These are phyloP conservation scores for Globisporangium heterothallicum DNA, from an alignment of 352 stramenopile genomes.

Conservation along the genomic window DNA sequence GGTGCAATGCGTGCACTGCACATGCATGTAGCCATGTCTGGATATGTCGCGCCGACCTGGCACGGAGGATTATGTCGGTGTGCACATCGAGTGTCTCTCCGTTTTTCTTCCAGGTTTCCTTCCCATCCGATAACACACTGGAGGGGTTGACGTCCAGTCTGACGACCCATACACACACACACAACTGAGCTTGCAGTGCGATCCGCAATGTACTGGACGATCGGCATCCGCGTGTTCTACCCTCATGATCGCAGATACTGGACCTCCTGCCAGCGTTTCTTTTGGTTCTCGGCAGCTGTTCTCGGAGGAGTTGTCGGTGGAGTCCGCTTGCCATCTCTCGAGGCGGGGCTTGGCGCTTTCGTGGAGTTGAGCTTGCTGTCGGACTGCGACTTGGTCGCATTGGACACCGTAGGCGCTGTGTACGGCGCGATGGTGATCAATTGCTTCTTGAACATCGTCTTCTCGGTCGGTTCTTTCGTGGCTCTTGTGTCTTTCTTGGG, in stretches of 20 bases:
- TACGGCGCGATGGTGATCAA: slow-evolving; percentile 8
- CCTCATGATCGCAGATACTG: not conserved
- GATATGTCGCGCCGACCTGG: too few relatives aligned
- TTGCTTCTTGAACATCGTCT: slow-evolving; percentile 5
- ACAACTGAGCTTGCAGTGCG: too few relatives aligned
- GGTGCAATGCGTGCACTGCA: too few relatives aligned
- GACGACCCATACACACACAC: too few relatives aligned
- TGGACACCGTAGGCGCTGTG: not conserved
- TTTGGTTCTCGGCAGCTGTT: not conserved
- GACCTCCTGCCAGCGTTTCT: not conserved
- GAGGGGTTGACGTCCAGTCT: too few relatives aligned
- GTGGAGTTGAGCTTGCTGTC: not conserved
- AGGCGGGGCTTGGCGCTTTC: not conserved
- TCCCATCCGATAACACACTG: too few relatives aligned
- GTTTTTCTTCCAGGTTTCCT: too few relatives aligned
- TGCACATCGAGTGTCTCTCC: too few relatives aligned
- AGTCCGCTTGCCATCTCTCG: not conserved
- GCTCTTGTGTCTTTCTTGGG: not conserved
- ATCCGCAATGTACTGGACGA: too few relatives aligned
- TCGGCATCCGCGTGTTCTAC: not conserved
- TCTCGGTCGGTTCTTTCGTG: not conserved
- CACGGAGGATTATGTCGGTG: too few relatives aligned
- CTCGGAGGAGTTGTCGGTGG: not conserved
- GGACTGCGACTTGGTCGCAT: not conserved
- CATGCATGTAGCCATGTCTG: too few relatives aligned